These are phyloP conservation scores for Nakazawaea ambrosiae DNA, from an alignment of 805 yeast species.

Conservation along the genomic window DNA sequence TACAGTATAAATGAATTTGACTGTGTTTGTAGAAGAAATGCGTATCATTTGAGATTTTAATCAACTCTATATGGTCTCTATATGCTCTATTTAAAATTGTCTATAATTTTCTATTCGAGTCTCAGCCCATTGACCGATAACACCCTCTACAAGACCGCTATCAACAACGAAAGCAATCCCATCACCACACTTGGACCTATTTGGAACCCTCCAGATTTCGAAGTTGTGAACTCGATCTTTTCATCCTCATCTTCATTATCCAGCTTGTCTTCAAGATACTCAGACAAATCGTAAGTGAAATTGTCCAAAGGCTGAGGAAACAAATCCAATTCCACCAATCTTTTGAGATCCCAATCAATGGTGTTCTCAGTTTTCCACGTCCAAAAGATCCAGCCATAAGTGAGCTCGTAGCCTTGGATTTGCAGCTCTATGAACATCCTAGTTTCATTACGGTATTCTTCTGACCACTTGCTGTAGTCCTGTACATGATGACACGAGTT, in stretches of 20 bases:
- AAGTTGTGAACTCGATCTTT: background rate
- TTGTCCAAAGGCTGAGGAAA: conserved; percentile 71
- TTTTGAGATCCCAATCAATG: conserved; percentile 79
- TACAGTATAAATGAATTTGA: too few relatives aligned
- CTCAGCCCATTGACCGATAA: too few relatives aligned
- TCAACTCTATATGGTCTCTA: too few relatives aligned
- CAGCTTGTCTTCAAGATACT: background rate
- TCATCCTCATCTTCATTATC: background rate
- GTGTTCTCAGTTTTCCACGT: conserved; percentile 82
- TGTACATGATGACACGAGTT: conserved; percentile 59
- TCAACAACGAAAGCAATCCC: too few relatives aligned
- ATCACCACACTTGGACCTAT: too few relatives aligned
- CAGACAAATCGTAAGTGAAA: background rate
- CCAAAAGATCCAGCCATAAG: conserved; percentile 92
- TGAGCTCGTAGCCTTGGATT: conserved; percentile 64
- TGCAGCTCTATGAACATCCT: conserved; percentile 84
- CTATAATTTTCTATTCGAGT: too few relatives aligned
- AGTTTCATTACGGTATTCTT: conserved; percentile 44
- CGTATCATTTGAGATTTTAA: too few relatives aligned
- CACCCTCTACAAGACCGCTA: too few relatives aligned
- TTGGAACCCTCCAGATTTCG: too few relatives aligned
- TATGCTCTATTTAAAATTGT: too few relatives aligned
- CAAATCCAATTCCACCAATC: conserved; percentile 47
- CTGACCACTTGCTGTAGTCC: conserved; percentile 46
- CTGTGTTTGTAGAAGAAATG: too few relatives aligned